phyloP scores from a whole-genome alignment of 306 rosid species.

The Begonia loranthoides region DNA sequence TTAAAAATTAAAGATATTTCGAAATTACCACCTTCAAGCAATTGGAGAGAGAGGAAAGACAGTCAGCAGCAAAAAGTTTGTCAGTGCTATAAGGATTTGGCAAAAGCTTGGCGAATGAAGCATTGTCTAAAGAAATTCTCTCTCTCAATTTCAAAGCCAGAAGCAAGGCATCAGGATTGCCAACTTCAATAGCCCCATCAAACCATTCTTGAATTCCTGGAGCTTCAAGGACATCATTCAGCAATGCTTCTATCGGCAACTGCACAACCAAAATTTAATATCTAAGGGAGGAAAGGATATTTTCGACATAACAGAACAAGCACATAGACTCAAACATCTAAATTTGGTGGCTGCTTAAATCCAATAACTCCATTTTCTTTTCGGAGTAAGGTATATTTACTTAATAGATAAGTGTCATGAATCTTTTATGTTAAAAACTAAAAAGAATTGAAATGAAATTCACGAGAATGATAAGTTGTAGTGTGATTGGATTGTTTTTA shows the following conservation, averaged over 20 bases:
- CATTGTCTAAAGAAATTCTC: conserved; percentile 8
- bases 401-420: background rate
- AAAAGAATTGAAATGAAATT: background rate
- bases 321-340: too few species aligned
- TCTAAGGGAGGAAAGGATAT: background rate
- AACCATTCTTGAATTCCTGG: conserved; percentile 78
- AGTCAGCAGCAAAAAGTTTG: conserved; percentile 49
- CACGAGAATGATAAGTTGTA: background rate
- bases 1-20: background rate
- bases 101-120: conserved; percentile 40
- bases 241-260: conserved; percentile 47
- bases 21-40: conserved; percentile 58
- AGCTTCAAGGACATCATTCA: conserved; percentile 55
- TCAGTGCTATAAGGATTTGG: conserved; percentile 56
- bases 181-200: conserved; percentile 54
- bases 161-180: conserved; percentile 90
- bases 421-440: background rate
- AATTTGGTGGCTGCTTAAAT: too few species aligned
- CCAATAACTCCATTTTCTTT: too few species aligned
- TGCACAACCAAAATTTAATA: conserved; percentile 21
- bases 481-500: too few species aligned
- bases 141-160: conserved; percentile 61
- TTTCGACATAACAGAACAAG: too few species aligned
- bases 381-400: too few species aligned
- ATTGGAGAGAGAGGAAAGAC: conserved; percentile 51